Percentiles rank a stretch among this genome's conserved stretches.
Conservation (phyloP, 140 eudicot species). For the Oenanthe javanica region DNA sequence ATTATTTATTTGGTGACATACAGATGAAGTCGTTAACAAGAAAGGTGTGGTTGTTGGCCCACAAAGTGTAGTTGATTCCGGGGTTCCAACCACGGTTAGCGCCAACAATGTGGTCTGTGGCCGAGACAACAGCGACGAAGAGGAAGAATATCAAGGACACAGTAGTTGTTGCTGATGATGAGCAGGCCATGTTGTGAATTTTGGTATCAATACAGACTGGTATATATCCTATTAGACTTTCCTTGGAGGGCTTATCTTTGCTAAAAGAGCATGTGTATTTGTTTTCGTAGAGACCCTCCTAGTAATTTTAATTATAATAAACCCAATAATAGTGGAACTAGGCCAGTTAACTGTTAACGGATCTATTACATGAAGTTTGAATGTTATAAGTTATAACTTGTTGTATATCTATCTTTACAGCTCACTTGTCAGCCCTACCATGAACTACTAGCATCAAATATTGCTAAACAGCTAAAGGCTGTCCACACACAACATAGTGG, state of each 20-base stretch:
- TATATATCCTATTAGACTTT: neutral
- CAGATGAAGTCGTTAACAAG: slow-evolving; percentile 70
- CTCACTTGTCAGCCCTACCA: neutral
- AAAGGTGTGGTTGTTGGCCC: slow-evolving; percentile 83
- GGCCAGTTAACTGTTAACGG: neutral
- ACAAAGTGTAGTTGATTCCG: slow-evolving; percentile 72
- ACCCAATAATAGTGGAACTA: neutral
- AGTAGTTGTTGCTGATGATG: slow-evolving; percentile 45
- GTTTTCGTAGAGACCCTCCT: too few relatives aligned
- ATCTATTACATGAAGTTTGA: neutral
- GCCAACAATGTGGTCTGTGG: slow-evolving; percentile 91
- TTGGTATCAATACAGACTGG: neutral
- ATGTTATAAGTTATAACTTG: neutral
- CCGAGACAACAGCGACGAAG: slow-evolving; percentile 40
- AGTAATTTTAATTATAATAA: neutral
- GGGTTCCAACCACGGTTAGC: slow-evolving; percentile 91
- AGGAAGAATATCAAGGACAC: slow-evolving; percentile 29
- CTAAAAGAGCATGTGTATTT: too few relatives aligned
- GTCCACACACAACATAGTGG: neutral
- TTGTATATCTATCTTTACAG: neutral
- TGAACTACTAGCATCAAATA: neutral
- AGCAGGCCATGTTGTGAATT: slow-evolving; percentile 9
- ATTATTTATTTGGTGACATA: slow-evolving; percentile 17
- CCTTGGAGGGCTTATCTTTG: too few relatives aligned
- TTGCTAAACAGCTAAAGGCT: neutral